These are phyloP conservation scores for Botrytis fabae DNA, from an alignment of 2,329 filamentous ascomycete genomes.

Conservation along the genomic window DNA sequence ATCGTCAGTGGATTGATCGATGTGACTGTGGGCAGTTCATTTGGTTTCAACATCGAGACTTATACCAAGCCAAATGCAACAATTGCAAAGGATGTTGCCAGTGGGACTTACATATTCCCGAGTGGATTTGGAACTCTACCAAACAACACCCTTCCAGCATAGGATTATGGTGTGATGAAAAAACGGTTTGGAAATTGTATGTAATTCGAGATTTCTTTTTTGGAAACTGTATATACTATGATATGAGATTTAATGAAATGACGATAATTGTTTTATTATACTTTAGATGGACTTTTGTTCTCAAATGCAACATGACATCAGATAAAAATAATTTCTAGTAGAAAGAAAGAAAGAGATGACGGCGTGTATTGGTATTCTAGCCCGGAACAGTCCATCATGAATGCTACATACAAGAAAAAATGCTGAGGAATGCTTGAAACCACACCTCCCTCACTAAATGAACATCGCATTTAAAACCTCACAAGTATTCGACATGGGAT, in stretches of 20 bases:
- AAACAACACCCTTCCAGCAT: slow-evolving; percentile 16
- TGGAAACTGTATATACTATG: background rate
- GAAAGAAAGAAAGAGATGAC: background rate
- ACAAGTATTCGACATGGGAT: background rate
- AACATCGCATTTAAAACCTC: background rate
- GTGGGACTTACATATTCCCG: slow-evolving; percentile 9
- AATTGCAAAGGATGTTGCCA: background rate
- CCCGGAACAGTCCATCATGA: background rate
- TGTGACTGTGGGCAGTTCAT: background rate
- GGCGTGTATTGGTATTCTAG: background rate
- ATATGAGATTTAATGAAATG: background rate
- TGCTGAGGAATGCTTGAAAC: background rate
- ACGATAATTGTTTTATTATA: background rate
- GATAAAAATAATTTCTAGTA: background rate
- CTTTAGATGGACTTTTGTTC: background rate
- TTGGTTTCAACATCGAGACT: background rate
- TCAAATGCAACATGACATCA: background rate
- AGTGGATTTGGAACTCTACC: slow-evolving; percentile 18
- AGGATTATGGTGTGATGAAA: background rate
- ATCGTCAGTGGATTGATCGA: slow-evolving; percentile 46
- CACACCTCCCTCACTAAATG: background rate
- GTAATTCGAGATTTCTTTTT: background rate
- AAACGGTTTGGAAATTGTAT: background rate
- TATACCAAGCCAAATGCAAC: slow-evolving; percentile 7
- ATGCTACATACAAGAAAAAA: background rate